A percentile compares a stretch with the other conserved stretches of the same genome.
These are phyloP conservation scores for Annona squamosa DNA, from an alignment of 164 flowering plant genomes.

Conservation along the genomic window DNA sequence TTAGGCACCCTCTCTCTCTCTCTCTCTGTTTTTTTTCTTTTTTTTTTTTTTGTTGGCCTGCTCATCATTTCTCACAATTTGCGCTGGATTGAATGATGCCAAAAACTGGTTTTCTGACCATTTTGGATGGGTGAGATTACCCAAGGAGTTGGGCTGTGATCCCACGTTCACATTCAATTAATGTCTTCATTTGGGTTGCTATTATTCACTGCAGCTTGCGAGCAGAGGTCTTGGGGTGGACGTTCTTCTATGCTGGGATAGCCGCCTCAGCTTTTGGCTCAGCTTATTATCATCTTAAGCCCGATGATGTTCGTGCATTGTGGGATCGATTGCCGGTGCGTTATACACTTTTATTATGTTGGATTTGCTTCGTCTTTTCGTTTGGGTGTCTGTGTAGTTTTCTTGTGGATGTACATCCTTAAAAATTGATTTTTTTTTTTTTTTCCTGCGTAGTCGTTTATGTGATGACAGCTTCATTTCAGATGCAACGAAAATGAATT, in stretches of 20 bases:
- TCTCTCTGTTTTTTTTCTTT: neutral
- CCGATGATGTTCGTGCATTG: conserved; percentile 37
- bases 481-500: neutral
- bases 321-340: conserved; percentile 52
- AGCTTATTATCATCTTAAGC: conserved; percentile 60
- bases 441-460: neutral
- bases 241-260: conserved; percentile 40
- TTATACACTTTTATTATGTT: no score
- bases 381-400: neutral
- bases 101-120: neutral
- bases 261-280: conserved; percentile 49
- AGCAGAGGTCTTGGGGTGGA: conserved; percentile 52
- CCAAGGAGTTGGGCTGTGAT: no score
- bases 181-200: neutral
- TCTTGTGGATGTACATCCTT: no score
- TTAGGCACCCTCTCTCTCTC: conserved; percentile 24
- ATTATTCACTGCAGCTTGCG: conserved; percentile 23
- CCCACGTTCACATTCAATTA: neutral
- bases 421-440: no score
- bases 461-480: neutral
- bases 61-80: neutral
- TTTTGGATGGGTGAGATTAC: neutral
- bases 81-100: neutral
- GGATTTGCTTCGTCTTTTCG: neutral
- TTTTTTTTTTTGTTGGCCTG: neutral